A percentile compares a stretch with the other conserved stretches of the same genome.
Evolutionary conservation across 1,284 basidiomycete species (phyloP).

Genomic region (Albatrellus sp.): DNA sequence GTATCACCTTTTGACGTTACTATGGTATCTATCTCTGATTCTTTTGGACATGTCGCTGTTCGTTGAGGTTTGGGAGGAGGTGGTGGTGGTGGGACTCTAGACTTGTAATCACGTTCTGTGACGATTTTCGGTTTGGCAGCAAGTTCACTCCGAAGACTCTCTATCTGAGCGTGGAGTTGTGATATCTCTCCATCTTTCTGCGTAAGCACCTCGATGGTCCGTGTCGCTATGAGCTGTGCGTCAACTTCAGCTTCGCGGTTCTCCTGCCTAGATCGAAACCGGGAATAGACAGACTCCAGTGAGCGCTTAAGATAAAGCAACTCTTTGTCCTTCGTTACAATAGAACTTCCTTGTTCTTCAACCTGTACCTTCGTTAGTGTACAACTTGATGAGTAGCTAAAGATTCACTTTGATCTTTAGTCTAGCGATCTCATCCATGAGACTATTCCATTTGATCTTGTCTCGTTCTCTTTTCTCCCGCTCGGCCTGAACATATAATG

Average conservation of each 20-base stretch:
- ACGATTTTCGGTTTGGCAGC: constrained; percentile 37
- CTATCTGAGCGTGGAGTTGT: constrained; percentile 38
- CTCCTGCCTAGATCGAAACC: constrained; percentile 47
- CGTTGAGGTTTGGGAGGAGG: constrained; percentile 22
- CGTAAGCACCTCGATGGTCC: constrained; percentile 58
- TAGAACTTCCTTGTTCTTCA: constrained; percentile 33
- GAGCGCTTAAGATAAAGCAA: constrained; percentile 70
- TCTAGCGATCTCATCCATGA: constrained; percentile 69
- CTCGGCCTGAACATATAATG: constrained; percentile 43
- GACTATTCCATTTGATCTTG: constrained; percentile 56
- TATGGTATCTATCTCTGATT: background rate
- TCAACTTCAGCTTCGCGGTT: constrained; percentile 39
- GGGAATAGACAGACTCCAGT: constrained; percentile 73
- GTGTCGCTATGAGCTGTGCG: constrained; percentile 57
- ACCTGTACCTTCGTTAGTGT: background rate
- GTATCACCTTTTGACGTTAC: constrained; percentile 15
- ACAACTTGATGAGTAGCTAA: background rate
- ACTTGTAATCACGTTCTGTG: constrained; percentile 63
- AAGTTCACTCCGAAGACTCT: constrained; percentile 37
- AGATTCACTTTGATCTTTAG: constrained; percentile 51
- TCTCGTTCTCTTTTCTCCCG: constrained; percentile 69
- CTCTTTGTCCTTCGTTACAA: constrained; percentile 58
- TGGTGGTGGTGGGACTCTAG: constrained; percentile 50
- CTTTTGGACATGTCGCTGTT: constrained; percentile 2
- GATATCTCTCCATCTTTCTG: constrained; percentile 63